Evolutionary conservation across 345 rosid species (phyloP).

Genomic region (Populus nigra): DNA sequence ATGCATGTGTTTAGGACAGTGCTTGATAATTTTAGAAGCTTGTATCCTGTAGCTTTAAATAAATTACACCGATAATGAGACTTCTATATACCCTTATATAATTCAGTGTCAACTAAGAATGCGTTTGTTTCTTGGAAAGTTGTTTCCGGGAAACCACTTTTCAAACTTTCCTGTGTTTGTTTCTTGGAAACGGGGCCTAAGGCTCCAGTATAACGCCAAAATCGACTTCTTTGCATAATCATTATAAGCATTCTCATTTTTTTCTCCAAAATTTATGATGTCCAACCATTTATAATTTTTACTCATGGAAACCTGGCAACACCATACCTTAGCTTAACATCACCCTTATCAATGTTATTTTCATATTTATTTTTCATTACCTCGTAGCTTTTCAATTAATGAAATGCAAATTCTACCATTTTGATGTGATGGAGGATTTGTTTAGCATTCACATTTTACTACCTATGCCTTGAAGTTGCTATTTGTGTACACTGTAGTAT

Average conservation of each 20-base stretch:
- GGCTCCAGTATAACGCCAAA: neutral
- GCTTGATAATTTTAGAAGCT: too few species aligned
- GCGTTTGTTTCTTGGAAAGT: too few species aligned
- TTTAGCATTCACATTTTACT: too few species aligned
- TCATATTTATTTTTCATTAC: neutral
- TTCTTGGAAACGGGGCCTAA: too few species aligned
- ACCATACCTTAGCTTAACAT: neutral
- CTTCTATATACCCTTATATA: too few species aligned
- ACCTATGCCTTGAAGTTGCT: neutral
- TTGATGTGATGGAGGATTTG: neutral
- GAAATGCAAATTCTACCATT: neutral
- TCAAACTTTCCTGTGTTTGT: too few species aligned
- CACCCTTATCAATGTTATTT: neutral
- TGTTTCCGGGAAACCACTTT: too few species aligned
- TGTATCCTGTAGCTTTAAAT: too few species aligned
- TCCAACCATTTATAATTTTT: neutral
- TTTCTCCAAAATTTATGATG: neutral
- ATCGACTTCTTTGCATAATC: neutral
- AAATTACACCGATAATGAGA: too few species aligned
- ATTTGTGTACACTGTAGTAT: neutral
- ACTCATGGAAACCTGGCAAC: neutral
- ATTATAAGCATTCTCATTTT: neutral
- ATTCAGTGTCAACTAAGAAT: too few species aligned
- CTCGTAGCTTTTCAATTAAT: neutral
- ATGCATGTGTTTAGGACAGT: too few species aligned